Base-by-base conservation (phyloP, 2,329 filamentous ascomycete genomes). In the Colletotrichum lindemuthianum region DNA sequence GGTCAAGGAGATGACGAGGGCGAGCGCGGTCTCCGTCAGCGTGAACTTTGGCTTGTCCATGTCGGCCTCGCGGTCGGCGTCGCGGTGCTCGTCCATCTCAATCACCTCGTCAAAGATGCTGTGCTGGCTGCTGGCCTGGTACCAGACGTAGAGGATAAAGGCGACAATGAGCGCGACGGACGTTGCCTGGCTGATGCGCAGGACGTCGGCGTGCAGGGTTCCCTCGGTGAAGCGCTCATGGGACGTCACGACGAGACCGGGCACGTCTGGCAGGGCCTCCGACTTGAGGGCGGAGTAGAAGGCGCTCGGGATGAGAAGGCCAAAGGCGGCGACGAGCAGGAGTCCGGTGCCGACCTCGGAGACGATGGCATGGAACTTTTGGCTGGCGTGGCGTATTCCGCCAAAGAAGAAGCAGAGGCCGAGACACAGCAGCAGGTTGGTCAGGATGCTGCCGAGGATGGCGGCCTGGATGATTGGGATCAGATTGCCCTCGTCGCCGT, bases 371-470 rank as follows among this genome's bases (percentile, higher is more conserved):
- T 90, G 86, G 73, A 91, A 91, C 39, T 80, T 80, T 68, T 90
- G 85, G 65, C 85, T 83, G 10, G 86, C 79, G 44, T 85, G 82
- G 51, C 81, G 81, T 12, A 91, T 71, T 6, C 89, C 89, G 33
- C 90, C 89, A 12, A 86, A 81, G 58, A 90, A 84, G 76, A 92
- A 92, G 72, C 89, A 92, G 36, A 86, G 74, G 0, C 89, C 89
- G 34, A 91, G 76, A 67, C 89, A 92, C 1, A 92, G 82, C 9
- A 91, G 76, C 36, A 91, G 74, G 50, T 91, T 92, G 11, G 90
- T 89, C 53, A 92, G 72, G 48, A 91, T 89, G 2, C 88, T 90
- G 11, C 89, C 89, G 0, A 92, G 78, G 54, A 92, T 90, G 4
- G 89, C 89, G 58, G 88, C 88, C 71, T 90, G 85, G 54, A 91